Base-by-base conservation (phyloP, 768 basidiomycete genomes). In the Tricholoma saponaceum region DNA sequence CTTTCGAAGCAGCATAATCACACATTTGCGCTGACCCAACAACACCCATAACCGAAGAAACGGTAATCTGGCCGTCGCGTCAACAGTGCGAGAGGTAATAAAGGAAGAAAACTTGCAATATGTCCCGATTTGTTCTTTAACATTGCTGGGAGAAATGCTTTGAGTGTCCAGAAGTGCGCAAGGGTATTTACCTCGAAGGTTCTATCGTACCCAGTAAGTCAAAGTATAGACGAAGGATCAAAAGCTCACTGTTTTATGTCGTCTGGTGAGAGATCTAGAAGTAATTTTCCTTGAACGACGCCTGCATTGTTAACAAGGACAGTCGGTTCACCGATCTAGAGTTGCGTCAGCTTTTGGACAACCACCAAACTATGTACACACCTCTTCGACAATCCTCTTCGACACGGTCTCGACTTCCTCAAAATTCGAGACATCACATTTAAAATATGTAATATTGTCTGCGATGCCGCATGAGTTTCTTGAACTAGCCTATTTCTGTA, bases 271-370 rank as follows among this genome's bases (percentile, higher is more conserved):
- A 97, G 76, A 65, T 98, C 95, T 12, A 95, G 73, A 30, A 99
- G 74, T 2, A 86, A 73, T 64, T 95, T 95, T 23, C 95, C 94
- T 72, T 95, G 91, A 23, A 90, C 92, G 57, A 97, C 86, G 18
- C 95, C 97, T 0, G 96, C 97, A 67, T 96, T 98, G 74, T 98
- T 98, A 64, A 99, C 78, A 22, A 99, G 74, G 37, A 98, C 81
- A 0, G 97, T 97, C 0, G 92, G 92, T 58, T 90, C 80, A 3
- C 92, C 95, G 53, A 96, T 79, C 92, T 95, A 63, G 25, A 22
- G 47, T 28, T 44, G 46, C 50, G 53, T 50, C 28, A 58, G 60
- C 22, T 55, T 32, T 25, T 37, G 6, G 4, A 28, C n/a, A 35
- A 25, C 20, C 10, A 26, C n/a, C 50, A n/a, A 5, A 25, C 51